phyloP scores from a whole-genome alignment of 177 flowering plant genomes.

The Tripterygium wilfordii region DNA sequence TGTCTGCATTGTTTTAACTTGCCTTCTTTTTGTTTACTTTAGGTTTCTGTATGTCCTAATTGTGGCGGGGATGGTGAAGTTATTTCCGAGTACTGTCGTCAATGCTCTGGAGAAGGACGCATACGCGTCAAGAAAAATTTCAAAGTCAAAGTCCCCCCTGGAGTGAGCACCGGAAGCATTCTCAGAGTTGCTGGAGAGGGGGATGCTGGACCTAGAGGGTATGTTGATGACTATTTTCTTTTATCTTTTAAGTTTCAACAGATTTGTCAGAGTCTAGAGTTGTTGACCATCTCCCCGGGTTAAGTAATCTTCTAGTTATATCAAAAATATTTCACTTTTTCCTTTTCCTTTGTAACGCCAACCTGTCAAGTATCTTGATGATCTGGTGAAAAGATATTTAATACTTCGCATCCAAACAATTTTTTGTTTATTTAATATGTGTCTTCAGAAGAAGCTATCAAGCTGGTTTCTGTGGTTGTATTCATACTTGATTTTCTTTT shows the following conservation, averaged over 20 bases:
- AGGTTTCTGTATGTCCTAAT: conserved; percentile 93
- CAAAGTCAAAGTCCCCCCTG: conserved; percentile 96
- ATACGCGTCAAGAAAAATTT: conserved; percentile 77
- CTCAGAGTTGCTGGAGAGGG: conserved; percentile 94
- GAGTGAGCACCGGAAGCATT: conserved; percentile 88
- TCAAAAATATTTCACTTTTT: no score
- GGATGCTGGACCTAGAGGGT: conserved; percentile 96
- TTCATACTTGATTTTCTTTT: background rate
- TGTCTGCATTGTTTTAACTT: background rate
- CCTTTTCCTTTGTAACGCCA: no score
- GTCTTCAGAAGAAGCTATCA: no score
- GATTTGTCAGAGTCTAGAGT: no score
- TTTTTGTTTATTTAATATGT: no score
- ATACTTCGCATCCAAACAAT: no score
- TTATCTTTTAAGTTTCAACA: background rate
- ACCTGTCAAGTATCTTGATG: no score
- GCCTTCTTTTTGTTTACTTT: conserved; percentile 1
- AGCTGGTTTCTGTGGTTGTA: background rate
- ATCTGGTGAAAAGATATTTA: no score
- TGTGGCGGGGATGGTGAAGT: conserved; percentile 97
- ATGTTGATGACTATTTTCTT: conserved; percentile 11
- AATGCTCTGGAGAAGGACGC: conserved; percentile 89
- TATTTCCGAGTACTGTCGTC: conserved; percentile 82
- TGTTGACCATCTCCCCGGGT: no score
- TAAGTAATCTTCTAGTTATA: no score